Evolutionary conservation across 2,329 filamentous ascomycete species (phyloP).

Genomic region (Botrytis fabae): DNA sequence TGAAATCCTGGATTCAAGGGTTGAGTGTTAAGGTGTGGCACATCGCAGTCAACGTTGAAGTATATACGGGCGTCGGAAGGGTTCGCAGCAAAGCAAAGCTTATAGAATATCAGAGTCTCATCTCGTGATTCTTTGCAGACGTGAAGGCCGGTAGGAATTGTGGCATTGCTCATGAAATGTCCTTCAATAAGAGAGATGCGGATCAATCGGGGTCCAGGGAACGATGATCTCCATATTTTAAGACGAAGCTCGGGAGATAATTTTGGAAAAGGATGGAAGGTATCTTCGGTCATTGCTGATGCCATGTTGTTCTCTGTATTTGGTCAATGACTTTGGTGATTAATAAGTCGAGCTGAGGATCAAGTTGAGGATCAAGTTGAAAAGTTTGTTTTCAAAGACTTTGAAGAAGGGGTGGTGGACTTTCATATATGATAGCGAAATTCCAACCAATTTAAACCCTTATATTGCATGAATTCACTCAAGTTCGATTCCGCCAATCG

Average conservation of each 20-base stretch:
- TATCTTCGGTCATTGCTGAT: not conserved
- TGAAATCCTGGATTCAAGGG: not conserved
- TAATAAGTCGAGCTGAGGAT: not conserved
- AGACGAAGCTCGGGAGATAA: not conserved
- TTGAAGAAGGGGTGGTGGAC: not conserved
- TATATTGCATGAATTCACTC: not conserved
- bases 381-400: not conserved
- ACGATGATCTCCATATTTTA: not conserved
- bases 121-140: constrained; percentile 9
- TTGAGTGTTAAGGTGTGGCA: not conserved
- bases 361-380: not conserved
- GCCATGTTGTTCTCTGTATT: not conserved
- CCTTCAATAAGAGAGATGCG: not conserved
- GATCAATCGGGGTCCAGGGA: not conserved
- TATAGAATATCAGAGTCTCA: not conserved
- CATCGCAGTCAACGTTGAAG: not conserved
- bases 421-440: not conserved
- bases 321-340: not conserved
- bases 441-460: not conserved
- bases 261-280: not conserved
- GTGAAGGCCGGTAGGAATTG: not conserved
- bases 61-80: not conserved
- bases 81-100: not conserved
- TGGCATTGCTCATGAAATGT: not conserved
- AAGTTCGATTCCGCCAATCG: not conserved